Evolutionary conservation across 2,329 filamentous ascomycete species (phyloP).

Genomic region (Leptographium wingfieldii): DNA sequence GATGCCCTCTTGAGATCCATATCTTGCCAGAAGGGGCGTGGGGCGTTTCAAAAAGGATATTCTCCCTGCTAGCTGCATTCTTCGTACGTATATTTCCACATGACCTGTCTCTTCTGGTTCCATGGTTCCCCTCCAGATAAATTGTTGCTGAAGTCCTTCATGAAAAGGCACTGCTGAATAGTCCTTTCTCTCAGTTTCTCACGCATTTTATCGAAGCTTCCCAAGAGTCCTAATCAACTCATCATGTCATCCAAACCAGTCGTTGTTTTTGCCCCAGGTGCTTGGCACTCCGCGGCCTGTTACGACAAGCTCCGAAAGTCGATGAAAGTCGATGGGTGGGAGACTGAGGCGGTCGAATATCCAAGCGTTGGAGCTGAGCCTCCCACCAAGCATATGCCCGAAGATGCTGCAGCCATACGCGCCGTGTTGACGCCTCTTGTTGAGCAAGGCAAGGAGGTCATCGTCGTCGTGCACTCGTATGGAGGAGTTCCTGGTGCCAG

Average conservation of each 20-base stretch:
- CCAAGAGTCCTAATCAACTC: not conserved
- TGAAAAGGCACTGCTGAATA: not conserved
- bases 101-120: not conserved
- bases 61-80: not conserved
- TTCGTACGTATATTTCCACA: not conserved
- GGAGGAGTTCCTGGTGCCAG: slow-evolving; percentile 16
- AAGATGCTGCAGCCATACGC: slow-evolving; percentile 14
- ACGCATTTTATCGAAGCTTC: not conserved
- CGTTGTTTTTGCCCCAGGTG: slow-evolving; percentile 20
- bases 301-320: slow-evolving; percentile 16
- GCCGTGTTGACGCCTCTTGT: not conserved
- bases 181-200: not conserved
- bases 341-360: slow-evolving; percentile 17
- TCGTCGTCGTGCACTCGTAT: slow-evolving; percentile 2
- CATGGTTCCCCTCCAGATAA: not conserved
- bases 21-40: no score
- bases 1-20: no score
- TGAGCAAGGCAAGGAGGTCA: not conserved
- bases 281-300: slow-evolving; percentile 20
- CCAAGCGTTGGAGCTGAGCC: slow-evolving; percentile 20
- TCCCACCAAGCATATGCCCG: slow-evolving; percentile 10
- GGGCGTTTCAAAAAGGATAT: not conserved
- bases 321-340: slow-evolving; percentile 17
- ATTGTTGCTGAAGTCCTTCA: not conserved
- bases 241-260: slow-evolving; percentile 16